These are phyloP conservation scores for Termitomyces sp. DNA, from an alignment of 768 basidiomycete genomes.

Conservation along the genomic window DNA sequence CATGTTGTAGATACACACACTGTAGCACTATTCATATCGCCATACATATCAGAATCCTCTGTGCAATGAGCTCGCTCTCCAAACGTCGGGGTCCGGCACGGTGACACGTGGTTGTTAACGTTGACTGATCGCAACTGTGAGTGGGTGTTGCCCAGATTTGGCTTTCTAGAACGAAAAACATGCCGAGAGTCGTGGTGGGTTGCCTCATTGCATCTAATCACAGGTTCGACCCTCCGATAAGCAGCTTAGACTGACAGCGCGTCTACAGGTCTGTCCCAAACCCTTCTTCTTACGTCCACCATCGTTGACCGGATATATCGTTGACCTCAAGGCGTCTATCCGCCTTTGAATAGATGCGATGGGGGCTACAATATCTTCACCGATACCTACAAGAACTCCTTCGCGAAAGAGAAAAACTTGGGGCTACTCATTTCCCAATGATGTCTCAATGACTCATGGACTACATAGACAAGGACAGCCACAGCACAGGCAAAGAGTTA, in stretches of 20 bases:
- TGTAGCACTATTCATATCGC: too few species aligned
- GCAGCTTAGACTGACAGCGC: neutral
- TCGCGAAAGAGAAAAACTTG: neutral
- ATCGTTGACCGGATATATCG: neutral
- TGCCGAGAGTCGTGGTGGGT: conserved; percentile 6
- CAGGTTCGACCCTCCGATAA: neutral
- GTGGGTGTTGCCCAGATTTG: neutral
- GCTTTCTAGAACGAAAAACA: conserved; percentile 1
- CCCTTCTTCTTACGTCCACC: neutral
- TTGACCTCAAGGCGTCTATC: neutral
- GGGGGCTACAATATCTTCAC: neutral
- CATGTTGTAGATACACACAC: too few species aligned
- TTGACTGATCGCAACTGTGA: neutral
- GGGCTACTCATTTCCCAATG: neutral
- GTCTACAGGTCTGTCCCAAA: neutral
- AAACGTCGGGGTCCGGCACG: neutral
- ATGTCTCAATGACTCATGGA: neutral
- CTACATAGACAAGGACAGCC: conserved; percentile 1
- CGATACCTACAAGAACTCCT: neutral
- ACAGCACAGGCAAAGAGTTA: neutral
- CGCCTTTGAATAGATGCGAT: neutral
- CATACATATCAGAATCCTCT: too few species aligned
- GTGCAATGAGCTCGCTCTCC: too few species aligned
- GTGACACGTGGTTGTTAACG: too few species aligned
- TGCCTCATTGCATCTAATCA: conserved; percentile 12